phyloP scores from a whole-genome alignment of 2,329 filamentous ascomycete species.

The Seiridium unicorne region DNA sequence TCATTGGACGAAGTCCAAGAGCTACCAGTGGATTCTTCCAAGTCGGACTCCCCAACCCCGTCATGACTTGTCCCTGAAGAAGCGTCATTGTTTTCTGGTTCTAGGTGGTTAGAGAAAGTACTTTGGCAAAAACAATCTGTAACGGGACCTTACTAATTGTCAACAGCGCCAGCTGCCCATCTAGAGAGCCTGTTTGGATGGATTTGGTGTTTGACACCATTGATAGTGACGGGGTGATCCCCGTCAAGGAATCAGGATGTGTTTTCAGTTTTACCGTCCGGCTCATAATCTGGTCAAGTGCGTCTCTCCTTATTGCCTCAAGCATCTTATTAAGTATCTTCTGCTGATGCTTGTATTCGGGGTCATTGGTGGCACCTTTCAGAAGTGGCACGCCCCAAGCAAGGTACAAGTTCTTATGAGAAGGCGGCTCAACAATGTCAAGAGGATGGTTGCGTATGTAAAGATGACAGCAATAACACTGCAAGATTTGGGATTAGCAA shows the following conservation, averaged over 20 bases:
- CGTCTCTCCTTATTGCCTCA: slow-evolving; percentile 19
- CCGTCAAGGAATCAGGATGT: slow-evolving; percentile 22
- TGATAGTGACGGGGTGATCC: slow-evolving; percentile 15
- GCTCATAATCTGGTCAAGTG: slow-evolving; percentile 18
- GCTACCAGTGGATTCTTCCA: background rate
- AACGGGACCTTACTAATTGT: background rate
- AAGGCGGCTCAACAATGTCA: slow-evolving; percentile 26
- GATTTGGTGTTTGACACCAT: background rate
- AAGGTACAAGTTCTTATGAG: slow-evolving; percentile 37
- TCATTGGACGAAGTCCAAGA: background rate
- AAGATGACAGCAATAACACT: slow-evolving; percentile 45
- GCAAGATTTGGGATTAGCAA: too few relatives aligned
- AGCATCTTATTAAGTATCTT: slow-evolving; percentile 23
- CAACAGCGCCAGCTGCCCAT: background rate
- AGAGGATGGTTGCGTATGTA: slow-evolving; percentile 41
- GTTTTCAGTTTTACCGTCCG: slow-evolving; percentile 8
- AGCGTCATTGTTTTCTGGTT: background rate
- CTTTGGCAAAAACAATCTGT: background rate
- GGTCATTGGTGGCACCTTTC: slow-evolving; percentile 10
- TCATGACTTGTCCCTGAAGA: background rate
- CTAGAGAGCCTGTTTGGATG: background rate
- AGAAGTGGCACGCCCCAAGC: slow-evolving; percentile 35
- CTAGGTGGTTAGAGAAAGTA: background rate
- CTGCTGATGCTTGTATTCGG: slow-evolving; percentile 15
- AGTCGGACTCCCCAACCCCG: background rate